These are phyloP conservation scores for Leccinum pallidistipes DNA, from an alignment of 1,284 basidiomycete species.

Conservation along the genomic window DNA sequence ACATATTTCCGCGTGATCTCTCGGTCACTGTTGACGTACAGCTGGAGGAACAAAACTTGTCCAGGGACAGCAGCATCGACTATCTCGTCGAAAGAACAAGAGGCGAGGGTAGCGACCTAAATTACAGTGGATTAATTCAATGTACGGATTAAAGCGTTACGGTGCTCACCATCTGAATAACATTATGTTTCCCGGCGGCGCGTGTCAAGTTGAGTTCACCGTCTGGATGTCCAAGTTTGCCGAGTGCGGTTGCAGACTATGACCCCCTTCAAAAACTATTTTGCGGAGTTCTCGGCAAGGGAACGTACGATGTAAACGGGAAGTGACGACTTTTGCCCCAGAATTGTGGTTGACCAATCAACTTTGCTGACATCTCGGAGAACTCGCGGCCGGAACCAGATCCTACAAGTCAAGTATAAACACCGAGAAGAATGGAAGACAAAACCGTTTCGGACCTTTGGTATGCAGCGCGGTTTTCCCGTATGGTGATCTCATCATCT, in stretches of 20 bases:
- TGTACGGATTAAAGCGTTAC: constrained; percentile 26
- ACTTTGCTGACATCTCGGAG: constrained; percentile 63
- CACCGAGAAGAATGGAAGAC: constrained; percentile 1
- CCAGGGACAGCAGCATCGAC: constrained; percentile 69
- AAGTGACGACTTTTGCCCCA: constrained; percentile 55
- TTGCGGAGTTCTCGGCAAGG: constrained; percentile 24
- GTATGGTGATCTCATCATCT: constrained; percentile 66
- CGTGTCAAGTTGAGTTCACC: constrained; percentile 61
- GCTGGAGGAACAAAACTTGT: constrained; percentile 74
- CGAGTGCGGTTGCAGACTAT: constrained; percentile 50
- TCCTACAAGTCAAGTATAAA: constrained; percentile 31
- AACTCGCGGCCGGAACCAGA: constrained; percentile 77
- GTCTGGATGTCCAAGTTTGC: constrained; percentile 65
- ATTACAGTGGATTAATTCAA: constrained; percentile 38
- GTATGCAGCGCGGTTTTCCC: constrained; percentile 69
- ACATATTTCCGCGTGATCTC: constrained; percentile 79
- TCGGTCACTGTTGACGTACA: constrained; percentile 81
- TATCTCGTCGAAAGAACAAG: constrained; percentile 40
- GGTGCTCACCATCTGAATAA: constrained; percentile 56
- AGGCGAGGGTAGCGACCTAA: constrained; percentile 29
- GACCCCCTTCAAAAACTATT: background rate
- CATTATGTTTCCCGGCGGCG: constrained; percentile 53
- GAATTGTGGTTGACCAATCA: constrained; percentile 60
- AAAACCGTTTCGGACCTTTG: constrained; percentile 43
- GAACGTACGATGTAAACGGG: constrained; percentile 55